Base-by-base conservation (phyloP, 2,329 filamentous ascomycete species). In the Ascochyta lentis region DNA sequence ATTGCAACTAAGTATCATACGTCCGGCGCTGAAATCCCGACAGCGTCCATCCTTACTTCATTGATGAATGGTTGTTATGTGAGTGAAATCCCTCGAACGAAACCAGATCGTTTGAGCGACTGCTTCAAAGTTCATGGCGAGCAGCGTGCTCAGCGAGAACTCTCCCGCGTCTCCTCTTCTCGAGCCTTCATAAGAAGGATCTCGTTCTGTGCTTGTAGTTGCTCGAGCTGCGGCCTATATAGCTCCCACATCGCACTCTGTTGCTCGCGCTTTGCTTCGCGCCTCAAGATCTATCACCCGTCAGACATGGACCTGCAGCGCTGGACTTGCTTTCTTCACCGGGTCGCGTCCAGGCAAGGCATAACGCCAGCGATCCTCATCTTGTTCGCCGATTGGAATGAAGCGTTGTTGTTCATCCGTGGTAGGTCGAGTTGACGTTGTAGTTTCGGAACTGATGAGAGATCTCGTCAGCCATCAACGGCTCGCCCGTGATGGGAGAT, bases 381-480 rank as follows among this genome's bases (percentile, higher is more conserved):
- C 71, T 37, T 73, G 70, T 52, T 73, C 69, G 7, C 57, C 24
- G 8, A 47, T 13, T 1, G 70, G 71, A 7, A 74, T 73, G 3
- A 53, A 31, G 8, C 16, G 16, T 29, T 29, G 35, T 3, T 49
- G 41, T 13, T 61, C 57, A 65, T 50, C 48, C 49, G 48, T 72
- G 64, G 35, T 69, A 68, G 1, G 56, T 26, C 13, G 53, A 52
- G 39, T 64, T 24, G 54, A 64, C 48, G 52, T 68, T 68, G 60
- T 71, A 69, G 49, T 58, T 61, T 48, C 62, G 67, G 61, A 63
- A 66, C 54, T 68, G 67, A 49, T 64, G 70, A 71, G 69, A 64
- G 22, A 67, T 56, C 42, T 69, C 68, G 64, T 73, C 64, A 73
- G 69, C 67, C 40, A 58, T 54, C 50, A 46, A 23, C 8, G 35